Conservation (phyloP, 148 eudicot genomes). For the Agrostemma githago region DNA sequence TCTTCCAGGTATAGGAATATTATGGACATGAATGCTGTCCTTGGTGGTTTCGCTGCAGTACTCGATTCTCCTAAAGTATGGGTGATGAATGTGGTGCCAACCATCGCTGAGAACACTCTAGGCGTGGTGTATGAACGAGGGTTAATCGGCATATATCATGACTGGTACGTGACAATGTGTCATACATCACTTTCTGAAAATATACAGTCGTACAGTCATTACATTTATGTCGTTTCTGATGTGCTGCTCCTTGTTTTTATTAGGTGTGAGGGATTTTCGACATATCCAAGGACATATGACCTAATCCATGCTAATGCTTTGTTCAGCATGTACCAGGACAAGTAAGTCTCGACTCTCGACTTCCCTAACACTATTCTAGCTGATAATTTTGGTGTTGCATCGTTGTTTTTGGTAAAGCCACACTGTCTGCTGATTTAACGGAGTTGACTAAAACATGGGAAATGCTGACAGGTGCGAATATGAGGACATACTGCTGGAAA, state of each 20-base stretch:
- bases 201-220: no score
- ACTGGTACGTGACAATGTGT: no score
- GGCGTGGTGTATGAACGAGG: conserved; percentile 81
- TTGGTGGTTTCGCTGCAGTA: conserved; percentile 79
- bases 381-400: background rate
- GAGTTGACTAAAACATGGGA: background rate
- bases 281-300: conserved; percentile 78
- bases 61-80: conserved; percentile 58
- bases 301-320: conserved; percentile 61
- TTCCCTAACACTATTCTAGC: background rate
- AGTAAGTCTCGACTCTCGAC: conserved; percentile 37
- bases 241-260: conserved; percentile 5
- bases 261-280: conserved; percentile 80
- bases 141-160: conserved; percentile 76
- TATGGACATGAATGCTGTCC: conserved; percentile 83
- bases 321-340: conserved; percentile 65
- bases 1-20: conserved; percentile 59
- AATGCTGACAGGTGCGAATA: conserved; percentile 46
- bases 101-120: conserved; percentile 54
- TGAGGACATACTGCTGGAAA: conserved; percentile 69
- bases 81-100: conserved; percentile 82
- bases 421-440: background rate
- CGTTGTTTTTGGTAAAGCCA: background rate
- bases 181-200: background rate
- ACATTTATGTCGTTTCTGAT: background rate